Evolutionary conservation across 768 basidiomycete genomes (phyloP).

Genomic region (Pisolithus tinctorius): DNA sequence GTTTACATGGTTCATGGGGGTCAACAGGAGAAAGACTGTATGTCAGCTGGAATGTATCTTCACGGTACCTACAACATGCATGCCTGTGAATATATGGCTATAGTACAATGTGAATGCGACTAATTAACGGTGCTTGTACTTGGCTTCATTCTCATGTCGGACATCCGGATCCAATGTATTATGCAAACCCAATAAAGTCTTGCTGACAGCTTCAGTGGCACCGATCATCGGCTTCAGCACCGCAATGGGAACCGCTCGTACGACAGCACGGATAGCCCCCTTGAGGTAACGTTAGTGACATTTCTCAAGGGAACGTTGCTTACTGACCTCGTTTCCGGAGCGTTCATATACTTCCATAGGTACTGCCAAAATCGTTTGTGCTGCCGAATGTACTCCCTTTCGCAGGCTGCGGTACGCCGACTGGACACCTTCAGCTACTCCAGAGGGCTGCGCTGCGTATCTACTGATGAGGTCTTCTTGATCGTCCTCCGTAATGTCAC

Average conservation of each 20-base stretch:
- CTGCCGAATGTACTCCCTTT: conserved; percentile 85
- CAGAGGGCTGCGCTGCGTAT: conserved; percentile 86
- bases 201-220: conserved; percentile 92
- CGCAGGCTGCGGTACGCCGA: conserved; percentile 87
- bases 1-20: background rate
- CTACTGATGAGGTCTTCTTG: conserved; percentile 69
- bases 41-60: background rate
- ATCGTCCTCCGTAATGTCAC: conserved; percentile 20
- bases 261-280: conserved; percentile 91
- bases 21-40: background rate
- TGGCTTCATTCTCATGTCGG: conserved; percentile 79
- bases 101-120: conserved; percentile 16
- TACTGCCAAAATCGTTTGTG: conserved; percentile 96
- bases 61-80: background rate
- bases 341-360: conserved; percentile 99
- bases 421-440: conserved; percentile 81
- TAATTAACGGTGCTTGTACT: conserved; percentile 78
- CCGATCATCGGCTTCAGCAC: conserved; percentile 98
- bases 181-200: conserved; percentile 88
- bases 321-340: conserved; percentile 78
- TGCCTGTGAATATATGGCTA: background rate
- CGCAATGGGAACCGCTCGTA: conserved; percentile 95
- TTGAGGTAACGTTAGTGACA: conserved; percentile 24
- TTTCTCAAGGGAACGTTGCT: background rate
- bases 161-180: conserved; percentile 88